These are phyloP conservation scores for Phlyctochytrium bullatum DNA, from an alignment of 192 early-diverging fungal species.

Conservation along the genomic window DNA sequence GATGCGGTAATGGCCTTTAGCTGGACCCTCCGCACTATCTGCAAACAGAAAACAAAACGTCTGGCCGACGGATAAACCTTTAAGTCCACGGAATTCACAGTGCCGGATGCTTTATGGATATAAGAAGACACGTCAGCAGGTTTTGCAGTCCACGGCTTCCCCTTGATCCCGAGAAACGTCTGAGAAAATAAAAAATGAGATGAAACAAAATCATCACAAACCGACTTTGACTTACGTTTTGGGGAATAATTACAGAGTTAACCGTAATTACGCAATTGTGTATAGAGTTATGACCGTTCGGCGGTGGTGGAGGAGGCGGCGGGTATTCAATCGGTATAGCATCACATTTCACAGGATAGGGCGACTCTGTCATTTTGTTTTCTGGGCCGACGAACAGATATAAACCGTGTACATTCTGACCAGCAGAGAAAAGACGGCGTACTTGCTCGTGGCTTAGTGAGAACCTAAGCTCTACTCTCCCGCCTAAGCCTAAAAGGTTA, in stretches of 20 bases:
- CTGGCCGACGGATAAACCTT: slow-evolving; percentile 6
- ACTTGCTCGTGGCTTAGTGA: no score
- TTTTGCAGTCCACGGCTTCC: slow-evolving; percentile 27
- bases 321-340: slow-evolving; percentile 28
- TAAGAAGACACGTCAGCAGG: slow-evolving; percentile 15
- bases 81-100: slow-evolving; percentile 12
- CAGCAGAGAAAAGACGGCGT: no score
- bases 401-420: neutral
- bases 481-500: slow-evolving; percentile 1
- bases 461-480: no score
- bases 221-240: slow-evolving; percentile 7
- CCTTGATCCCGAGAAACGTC: slow-evolving; percentile 20
- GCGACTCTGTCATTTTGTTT: neutral
- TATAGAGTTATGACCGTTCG: slow-evolving; percentile 11
- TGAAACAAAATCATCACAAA: no score
- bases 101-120: slow-evolving; percentile 7
- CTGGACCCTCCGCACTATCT: slow-evolving; percentile 5
- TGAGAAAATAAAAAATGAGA: no score
- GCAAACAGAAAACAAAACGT: slow-evolving; percentile 7
- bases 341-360: slow-evolving; percentile 8
- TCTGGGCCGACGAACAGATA: slow-evolving; percentile 15
- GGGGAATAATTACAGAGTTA: slow-evolving; percentile 8
- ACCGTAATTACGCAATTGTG: slow-evolving; percentile 17
- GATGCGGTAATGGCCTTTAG: no score
- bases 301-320: slow-evolving; percentile 7